A percentile compares a stretch with the other conserved stretches of the same genome.
Evolutionary conservation across 2,329 filamentous ascomycete genomes (phyloP).

Genomic region (Exophiala oligosperma): DNA sequence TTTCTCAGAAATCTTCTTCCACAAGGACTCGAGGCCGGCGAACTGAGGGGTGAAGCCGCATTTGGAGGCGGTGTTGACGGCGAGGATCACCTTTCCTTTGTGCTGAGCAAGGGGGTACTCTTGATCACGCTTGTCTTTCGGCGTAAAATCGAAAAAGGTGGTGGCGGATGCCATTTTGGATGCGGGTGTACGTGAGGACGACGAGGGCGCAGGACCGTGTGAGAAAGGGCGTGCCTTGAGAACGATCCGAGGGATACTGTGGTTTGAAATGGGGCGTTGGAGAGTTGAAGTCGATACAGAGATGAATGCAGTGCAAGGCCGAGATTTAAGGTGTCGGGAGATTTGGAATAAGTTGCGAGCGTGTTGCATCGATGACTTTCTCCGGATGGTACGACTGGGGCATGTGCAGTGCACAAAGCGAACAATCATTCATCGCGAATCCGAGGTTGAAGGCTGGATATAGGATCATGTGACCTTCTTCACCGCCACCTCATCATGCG

Average conservation of each 20-base stretch:
- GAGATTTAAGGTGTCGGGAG: background rate
- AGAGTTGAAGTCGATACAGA: background rate
- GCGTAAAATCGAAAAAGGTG: slow-evolving; percentile 80
- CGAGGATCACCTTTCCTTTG: slow-evolving; percentile 88
- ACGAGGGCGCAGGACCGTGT: background rate
- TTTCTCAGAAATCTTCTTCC: slow-evolving; percentile 70
- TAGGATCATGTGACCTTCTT: background rate
- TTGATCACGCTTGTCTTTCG: slow-evolving; percentile 75
- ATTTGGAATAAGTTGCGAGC: background rate
- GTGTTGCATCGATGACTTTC: too few relatives aligned
- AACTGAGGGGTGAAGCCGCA: slow-evolving; percentile 99
- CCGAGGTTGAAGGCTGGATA: background rate
- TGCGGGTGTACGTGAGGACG: background rate
- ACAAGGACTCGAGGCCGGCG: slow-evolving; percentile 83
- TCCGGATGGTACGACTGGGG: background rate
- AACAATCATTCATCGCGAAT: background rate
- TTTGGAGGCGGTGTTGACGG: slow-evolving; percentile 98
- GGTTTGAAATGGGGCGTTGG: too few relatives aligned
- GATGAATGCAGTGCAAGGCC: background rate
- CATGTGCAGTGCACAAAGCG: too few relatives aligned
- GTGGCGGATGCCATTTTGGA: slow-evolving; percentile 66
- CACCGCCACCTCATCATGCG: background rate
- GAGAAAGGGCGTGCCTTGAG: background rate
- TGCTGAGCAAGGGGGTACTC: slow-evolving; percentile 69
- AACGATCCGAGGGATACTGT: background rate